Evolutionary conservation across 2,329 filamentous ascomycete species (phyloP).

Genomic region (Neocatenulostroma microsporum): DNA sequence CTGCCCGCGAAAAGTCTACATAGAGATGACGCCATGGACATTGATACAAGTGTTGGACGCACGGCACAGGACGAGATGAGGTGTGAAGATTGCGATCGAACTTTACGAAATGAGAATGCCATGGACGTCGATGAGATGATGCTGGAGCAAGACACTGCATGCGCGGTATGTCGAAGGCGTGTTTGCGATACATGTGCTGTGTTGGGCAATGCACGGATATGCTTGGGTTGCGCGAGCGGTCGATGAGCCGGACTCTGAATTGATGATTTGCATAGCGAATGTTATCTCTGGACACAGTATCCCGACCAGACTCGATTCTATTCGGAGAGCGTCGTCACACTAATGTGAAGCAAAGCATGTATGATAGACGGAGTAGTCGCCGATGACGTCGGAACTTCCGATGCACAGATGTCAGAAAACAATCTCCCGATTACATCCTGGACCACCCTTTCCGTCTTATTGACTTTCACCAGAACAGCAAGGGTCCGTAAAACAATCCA

Average conservation of each 20-base stretch:
- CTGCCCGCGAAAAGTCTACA: slow-evolving; percentile 24
- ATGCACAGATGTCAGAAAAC: no score
- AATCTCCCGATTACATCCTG: no score
- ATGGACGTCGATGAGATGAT: slow-evolving; percentile 31
- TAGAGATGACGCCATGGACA: slow-evolving; percentile 3
- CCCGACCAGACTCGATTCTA: not conserved
- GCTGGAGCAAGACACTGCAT: slow-evolving; percentile 28
- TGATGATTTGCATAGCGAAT: no score
- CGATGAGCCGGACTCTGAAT: not conserved
- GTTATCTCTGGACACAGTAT: not conserved
- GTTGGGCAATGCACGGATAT: slow-evolving; percentile 30
- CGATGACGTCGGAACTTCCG: no score
- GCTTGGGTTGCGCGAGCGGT: slow-evolving; percentile 33
- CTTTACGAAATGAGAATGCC: slow-evolving; percentile 25
- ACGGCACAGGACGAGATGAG: no score
- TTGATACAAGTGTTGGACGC: not conserved
- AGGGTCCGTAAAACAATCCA: no score
- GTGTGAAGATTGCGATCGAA: slow-evolving; percentile 41
- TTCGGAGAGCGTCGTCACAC: not conserved
- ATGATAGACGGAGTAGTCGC: no score
- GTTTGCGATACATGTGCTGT: slow-evolving; percentile 40
- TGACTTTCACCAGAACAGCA: no score
- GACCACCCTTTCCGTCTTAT: no score
- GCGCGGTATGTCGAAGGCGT: slow-evolving; percentile 31
- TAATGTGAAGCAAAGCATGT: not conserved